phyloP scores from a whole-genome alignment of 192 early-diverging fungal species.

The Coemansia sp. region DNA sequence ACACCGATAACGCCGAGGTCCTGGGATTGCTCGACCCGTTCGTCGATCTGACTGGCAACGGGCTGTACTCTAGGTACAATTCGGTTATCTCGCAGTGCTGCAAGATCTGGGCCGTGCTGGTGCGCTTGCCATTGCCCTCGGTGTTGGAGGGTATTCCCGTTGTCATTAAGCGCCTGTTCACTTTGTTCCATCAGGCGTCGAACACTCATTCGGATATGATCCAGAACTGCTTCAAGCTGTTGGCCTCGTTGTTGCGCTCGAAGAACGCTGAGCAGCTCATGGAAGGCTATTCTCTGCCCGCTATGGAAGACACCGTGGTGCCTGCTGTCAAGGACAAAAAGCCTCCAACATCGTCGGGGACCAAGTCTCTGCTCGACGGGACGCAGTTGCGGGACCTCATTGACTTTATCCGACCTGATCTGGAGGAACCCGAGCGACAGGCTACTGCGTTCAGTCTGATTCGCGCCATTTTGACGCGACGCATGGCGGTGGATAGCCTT shows the following conservation, averaged over 20 bases:
- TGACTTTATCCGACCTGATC: constrained; percentile 79
- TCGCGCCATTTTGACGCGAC: constrained; percentile 81
- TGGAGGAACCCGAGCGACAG: constrained; percentile 88
- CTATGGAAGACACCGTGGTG: not conserved
- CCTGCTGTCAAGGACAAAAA: constrained; percentile 7
- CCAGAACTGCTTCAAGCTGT: constrained; percentile 81
- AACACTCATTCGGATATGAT: constrained; percentile 68
- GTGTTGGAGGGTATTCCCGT: constrained; percentile 68
- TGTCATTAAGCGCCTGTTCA: constrained; percentile 78
- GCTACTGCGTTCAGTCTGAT: constrained; percentile 85
- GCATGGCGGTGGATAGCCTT: constrained; percentile 85
- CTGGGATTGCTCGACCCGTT: constrained; percentile 79
- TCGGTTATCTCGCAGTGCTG: constrained; percentile 68
- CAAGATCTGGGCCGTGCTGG: constrained; percentile 74
- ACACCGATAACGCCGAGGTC: constrained; percentile 59
- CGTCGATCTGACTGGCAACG: constrained; percentile 77
- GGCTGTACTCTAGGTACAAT: constrained; percentile 81
- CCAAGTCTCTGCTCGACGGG: constrained; percentile 35
- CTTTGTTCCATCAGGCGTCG: constrained; percentile 67
- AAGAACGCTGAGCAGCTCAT: constrained; percentile 72
- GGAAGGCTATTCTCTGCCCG: constrained; percentile 34
- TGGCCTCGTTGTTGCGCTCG: constrained; percentile 78
- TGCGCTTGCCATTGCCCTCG: constrained; percentile 73
- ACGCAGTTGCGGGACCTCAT: constrained; percentile 79
- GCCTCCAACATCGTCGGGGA: constrained; percentile 8